These are phyloP conservation scores for Sporisorium sorghi DNA, from an alignment of 1,284 basidiomycete species.

Conservation along the genomic window DNA sequence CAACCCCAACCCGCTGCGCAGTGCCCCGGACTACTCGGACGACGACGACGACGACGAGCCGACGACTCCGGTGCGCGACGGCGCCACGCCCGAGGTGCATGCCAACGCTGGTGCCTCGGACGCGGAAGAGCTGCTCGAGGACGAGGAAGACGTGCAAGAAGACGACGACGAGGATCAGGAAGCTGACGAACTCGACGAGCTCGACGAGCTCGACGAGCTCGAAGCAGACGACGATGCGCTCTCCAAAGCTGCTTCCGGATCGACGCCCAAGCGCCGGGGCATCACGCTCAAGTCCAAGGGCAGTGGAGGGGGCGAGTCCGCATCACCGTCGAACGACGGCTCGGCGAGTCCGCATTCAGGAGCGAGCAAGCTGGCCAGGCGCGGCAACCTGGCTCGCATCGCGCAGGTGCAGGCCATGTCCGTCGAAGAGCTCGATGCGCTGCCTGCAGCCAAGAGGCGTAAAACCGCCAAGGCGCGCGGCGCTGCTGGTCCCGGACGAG, in stretches of 20 bases:
- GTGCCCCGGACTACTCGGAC: constrained; percentile 45
- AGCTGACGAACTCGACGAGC: constrained; percentile 44
- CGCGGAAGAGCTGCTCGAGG: constrained; percentile 25
- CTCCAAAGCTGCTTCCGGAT: constrained; percentile 12
- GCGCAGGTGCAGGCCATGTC: constrained; percentile 46
- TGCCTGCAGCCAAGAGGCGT: constrained; percentile 65
- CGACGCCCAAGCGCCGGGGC: constrained; percentile 32
- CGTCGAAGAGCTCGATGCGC: constrained; percentile 64
- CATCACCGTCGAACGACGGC: constrained; percentile 37
- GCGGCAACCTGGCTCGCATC: constrained; percentile 22
- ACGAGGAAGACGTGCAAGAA: no score
- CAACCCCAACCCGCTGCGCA: constrained; percentile 40
- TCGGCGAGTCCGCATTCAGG: constrained; percentile 33
- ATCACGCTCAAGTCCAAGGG: constrained; percentile 42
- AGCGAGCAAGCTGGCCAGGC: constrained; percentile 17
- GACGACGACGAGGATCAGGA: constrained; percentile 39
- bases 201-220: constrained; percentile 44
- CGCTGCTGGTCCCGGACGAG: constrained; percentile 65
- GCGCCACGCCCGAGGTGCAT: neutral
- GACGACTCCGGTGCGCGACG: constrained; percentile 11
- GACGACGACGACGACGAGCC: constrained; percentile 41
- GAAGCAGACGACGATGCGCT: constrained; percentile 34
- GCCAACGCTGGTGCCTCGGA: constrained; percentile 11
- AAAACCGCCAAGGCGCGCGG: constrained; percentile 65
- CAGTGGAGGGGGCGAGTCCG: constrained; percentile 23